These are phyloP conservation scores for Rickenella mellea DNA, from an alignment of 768 basidiomycete species.

Conservation along the genomic window DNA sequence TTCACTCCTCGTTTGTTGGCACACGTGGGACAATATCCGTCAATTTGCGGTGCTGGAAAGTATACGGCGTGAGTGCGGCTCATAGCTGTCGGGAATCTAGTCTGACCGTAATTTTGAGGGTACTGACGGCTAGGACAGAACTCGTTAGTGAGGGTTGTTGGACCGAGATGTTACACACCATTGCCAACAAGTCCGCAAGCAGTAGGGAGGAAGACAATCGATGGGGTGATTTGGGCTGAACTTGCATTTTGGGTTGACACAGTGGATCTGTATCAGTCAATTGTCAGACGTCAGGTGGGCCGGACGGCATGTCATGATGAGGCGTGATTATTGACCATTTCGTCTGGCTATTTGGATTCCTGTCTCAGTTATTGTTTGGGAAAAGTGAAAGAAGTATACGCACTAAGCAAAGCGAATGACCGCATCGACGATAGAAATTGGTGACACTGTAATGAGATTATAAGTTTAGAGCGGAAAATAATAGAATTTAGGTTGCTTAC, in stretches of 20 bases:
- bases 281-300: slow-evolving; percentile 5
- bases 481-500: slow-evolving; percentile 26
- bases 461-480: too few relatives aligned
- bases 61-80: slow-evolving; percentile 1
- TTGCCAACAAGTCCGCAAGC: slow-evolving; percentile 36
- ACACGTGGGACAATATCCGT: slow-evolving; percentile 32
- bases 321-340: slow-evolving; percentile 24
- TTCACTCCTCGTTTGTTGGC: too few relatives aligned
- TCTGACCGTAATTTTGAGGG: slow-evolving; percentile 37
- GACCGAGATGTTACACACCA: slow-evolving; percentile 38
- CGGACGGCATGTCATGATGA: background rate
- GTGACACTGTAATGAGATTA: slow-evolving; percentile 32
- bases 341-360: slow-evolving; percentile 26
- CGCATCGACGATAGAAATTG: slow-evolving; percentile 38
- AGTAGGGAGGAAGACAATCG: slow-evolving; percentile 30
- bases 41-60: slow-evolving; percentile 31
- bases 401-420: slow-evolving; percentile 36
- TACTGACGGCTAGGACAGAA: slow-evolving; percentile 27
- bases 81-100: too few relatives aligned
- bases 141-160: slow-evolving; percentile 1
- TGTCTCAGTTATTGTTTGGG: slow-evolving; percentile 4
- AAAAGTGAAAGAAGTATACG: slow-evolving; percentile 8
- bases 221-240: slow-evolving; percentile 45
- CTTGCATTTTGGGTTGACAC: slow-evolving; percentile 36
- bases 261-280: slow-evolving; percentile 29